These are phyloP conservation scores for Colletotrichum incanum DNA, from an alignment of 2,329 filamentous ascomycete species.

Conservation along the genomic window DNA sequence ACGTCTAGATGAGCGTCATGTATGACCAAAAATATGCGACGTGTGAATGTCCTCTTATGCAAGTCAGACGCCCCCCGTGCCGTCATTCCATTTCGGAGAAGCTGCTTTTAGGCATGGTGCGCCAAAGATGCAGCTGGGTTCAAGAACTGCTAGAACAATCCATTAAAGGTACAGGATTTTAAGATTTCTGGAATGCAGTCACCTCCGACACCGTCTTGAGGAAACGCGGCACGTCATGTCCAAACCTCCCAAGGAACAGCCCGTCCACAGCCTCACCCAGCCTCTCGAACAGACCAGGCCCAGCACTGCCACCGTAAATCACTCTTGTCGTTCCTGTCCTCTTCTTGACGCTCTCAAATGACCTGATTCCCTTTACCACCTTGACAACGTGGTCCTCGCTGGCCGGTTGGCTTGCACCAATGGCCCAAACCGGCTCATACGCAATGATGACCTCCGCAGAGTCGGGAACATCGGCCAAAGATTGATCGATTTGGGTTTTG, in stretches of 20 bases:
- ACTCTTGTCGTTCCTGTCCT: constrained; percentile 76
- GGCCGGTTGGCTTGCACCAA: constrained; percentile 82
- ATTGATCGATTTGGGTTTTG: constrained; percentile 74
- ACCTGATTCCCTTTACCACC: constrained; percentile 77
- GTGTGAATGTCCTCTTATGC: too few relatives aligned
- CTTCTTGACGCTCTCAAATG: constrained; percentile 64
- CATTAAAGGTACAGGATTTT: neutral
- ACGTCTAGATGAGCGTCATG: too few relatives aligned
- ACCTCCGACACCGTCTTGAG: constrained; percentile 82
- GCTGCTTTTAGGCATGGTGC: too few relatives aligned
- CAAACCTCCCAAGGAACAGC: constrained; percentile 86
- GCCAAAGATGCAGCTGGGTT: too few relatives aligned
- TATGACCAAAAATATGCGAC: too few relatives aligned
- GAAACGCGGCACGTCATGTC: constrained; percentile 81
- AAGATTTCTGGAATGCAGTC: constrained; percentile 50
- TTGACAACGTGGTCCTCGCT: constrained; percentile 79
- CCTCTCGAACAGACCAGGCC: constrained; percentile 80
- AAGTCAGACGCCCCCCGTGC: too few relatives aligned
- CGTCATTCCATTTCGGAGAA: too few relatives aligned
- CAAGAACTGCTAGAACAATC: neutral
- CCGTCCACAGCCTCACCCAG: constrained; percentile 82
- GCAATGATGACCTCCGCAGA: constrained; percentile 82
- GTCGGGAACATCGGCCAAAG: constrained; percentile 73
- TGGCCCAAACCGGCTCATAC: constrained; percentile 93
- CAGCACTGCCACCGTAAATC: constrained; percentile 87